phyloP scores from a whole-genome alignment of 2,329 filamentous ascomycete species.

The Colletotrichum horii region DNA sequence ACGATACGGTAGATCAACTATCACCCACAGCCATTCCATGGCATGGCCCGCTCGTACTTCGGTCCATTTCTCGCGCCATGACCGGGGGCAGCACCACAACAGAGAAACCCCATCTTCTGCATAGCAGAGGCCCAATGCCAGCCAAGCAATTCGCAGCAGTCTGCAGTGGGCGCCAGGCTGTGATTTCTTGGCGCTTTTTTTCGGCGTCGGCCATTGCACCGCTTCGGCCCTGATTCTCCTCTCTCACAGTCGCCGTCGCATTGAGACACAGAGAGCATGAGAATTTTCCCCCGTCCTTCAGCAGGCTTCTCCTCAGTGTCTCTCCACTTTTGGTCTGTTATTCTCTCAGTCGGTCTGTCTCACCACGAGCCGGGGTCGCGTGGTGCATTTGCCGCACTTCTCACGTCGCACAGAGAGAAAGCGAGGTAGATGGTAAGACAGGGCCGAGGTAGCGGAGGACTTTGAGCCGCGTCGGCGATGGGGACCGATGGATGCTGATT shows the following conservation, averaged over 20 bases:
- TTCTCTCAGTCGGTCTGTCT: not conserved
- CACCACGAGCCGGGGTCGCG: not conserved
- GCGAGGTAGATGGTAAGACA: not conserved
- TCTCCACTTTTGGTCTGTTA: not conserved
- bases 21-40: not conserved
- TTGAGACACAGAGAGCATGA: not conserved
- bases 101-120: not conserved
- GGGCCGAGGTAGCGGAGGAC: not conserved
- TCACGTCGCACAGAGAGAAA: not conserved
- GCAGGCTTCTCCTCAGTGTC: not conserved
- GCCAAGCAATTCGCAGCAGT: not conserved
- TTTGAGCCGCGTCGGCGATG: not conserved
- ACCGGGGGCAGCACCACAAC: not conserved
- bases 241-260: not conserved
- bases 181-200: slow-evolving; percentile 3
- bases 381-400: not conserved
- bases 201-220: not conserved
- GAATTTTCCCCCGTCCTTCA: not conserved
- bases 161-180: not conserved
- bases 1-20: not conserved
- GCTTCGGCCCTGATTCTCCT: not conserved
- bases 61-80: slow-evolving; percentile 16
- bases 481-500: not conserved
- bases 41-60: slow-evolving; percentile 5
- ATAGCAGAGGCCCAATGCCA: not conserved